A percentile compares a stretch with the other conserved stretches of the same genome.
phyloP scores from a whole-genome alignment of 2,329 filamentous ascomycete genomes.

The Alternaria longipes region DNA sequence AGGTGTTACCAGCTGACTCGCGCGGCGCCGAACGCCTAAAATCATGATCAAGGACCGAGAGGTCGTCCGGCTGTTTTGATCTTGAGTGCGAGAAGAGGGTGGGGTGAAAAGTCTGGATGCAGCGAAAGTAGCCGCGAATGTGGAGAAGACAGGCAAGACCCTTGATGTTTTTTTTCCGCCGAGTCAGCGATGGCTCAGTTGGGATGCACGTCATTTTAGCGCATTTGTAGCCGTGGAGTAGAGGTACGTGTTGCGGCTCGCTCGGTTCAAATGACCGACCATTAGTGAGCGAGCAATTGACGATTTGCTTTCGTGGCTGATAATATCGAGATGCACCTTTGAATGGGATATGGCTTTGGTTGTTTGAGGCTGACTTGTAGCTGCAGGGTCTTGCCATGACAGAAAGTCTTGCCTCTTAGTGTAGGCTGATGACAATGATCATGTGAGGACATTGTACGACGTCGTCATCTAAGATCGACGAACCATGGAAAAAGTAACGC shows the following conservation, averaged over 20 bases:
- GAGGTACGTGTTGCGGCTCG: slow-evolving; percentile 23
- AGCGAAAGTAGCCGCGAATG: slow-evolving; percentile 20
- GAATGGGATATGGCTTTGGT: background rate
- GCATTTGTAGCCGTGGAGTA: slow-evolving; percentile 27
- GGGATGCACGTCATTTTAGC: slow-evolving; percentile 39
- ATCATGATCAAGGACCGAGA: slow-evolving; percentile 7
- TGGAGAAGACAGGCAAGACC: slow-evolving; percentile 32
- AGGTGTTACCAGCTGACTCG: slow-evolving; percentile 11
- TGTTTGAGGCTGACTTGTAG: slow-evolving; percentile 12
- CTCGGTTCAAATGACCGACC: slow-evolving; percentile 27
- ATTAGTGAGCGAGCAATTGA: slow-evolving; percentile 16
- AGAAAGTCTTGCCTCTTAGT: background rate
- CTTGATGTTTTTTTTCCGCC: slow-evolving; percentile 16
- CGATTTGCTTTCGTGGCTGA: slow-evolving; percentile 13
- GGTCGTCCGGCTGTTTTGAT: slow-evolving; percentile 10
- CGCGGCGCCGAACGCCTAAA: slow-evolving; percentile 14
- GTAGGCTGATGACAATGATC: slow-evolving; percentile 1
- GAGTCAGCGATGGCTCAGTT: slow-evolving; percentile 26
- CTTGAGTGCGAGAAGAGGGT: slow-evolving; percentile 18
- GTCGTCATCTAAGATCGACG: slow-evolving; percentile 16
- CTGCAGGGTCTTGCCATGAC: slow-evolving; percentile 8
- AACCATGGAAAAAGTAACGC: slow-evolving; percentile 19
- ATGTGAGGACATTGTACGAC: slow-evolving; percentile 6
- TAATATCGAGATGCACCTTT: slow-evolving; percentile 10
- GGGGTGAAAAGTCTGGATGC: slow-evolving; percentile 29